Conservation (phyloP, 2,329 filamentous ascomycete genomes). For the Fusarium sulawesiense region DNA sequence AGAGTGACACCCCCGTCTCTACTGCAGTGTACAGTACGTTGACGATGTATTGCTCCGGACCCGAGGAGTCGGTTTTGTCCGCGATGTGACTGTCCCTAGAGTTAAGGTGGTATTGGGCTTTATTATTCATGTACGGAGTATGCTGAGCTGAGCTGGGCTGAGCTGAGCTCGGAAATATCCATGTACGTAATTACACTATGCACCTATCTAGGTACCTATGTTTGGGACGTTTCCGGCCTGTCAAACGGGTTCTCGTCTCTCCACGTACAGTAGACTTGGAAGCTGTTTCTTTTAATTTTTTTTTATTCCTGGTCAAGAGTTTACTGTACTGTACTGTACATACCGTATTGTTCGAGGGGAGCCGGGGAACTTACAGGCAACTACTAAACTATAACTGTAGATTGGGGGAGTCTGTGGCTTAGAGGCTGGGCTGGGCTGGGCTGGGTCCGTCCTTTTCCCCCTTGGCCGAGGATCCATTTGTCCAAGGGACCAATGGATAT, state of each 20-base stretch:
- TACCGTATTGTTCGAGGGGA: background rate
- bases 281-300: background rate
- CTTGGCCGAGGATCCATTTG: background rate
- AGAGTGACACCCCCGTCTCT: conserved; percentile 27
- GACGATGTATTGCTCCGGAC: conserved; percentile 22
- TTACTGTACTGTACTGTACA: background rate
- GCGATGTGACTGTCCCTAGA: conserved; percentile 15
- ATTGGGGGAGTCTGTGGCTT: conserved; percentile 11
- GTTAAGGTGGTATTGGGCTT: conserved; percentile 16
- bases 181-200: background rate
- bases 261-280: background rate
- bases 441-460: background rate
- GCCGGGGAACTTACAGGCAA: background rate
- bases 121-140: background rate
- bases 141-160: background rate
- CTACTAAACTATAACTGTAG: background rate
- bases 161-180: background rate
- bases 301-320: background rate
- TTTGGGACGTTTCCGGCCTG: background rate
- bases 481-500: conserved; percentile 3
- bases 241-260: background rate
- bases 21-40: background rate
- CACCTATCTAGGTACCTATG: background rate
- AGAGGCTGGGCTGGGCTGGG: conserved; percentile 13
- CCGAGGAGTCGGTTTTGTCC: conserved; percentile 45